Conservation (phyloP, 768 basidiomycete species). For the Postia placenta region DNA sequence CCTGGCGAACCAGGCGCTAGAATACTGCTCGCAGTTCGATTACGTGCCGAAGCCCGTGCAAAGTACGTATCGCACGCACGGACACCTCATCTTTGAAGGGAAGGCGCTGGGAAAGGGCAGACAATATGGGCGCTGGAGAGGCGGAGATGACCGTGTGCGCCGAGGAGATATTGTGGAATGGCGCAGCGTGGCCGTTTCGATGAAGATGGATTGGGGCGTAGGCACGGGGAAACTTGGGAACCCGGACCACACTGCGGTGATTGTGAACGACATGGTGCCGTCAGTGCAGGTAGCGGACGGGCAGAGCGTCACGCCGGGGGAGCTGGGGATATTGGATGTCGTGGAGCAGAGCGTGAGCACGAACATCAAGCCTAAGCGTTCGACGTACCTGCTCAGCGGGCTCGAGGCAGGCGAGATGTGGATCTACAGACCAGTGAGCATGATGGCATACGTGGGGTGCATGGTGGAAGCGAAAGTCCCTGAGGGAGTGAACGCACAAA, state of each 20-base stretch:
- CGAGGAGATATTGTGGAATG: slow-evolving; percentile 54
- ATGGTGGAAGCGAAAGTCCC: slow-evolving; percentile 17
- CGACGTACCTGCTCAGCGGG: slow-evolving; percentile 36
- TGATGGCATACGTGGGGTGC: slow-evolving; percentile 28
- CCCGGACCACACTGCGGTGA: slow-evolving; percentile 51
- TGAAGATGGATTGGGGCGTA: slow-evolving; percentile 12
- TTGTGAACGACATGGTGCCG: slow-evolving; percentile 35
- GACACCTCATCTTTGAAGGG: slow-evolving; percentile 45
- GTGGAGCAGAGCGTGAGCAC: slow-evolving; percentile 47
- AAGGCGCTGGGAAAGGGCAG: slow-evolving; percentile 24
- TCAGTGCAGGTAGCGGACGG: slow-evolving; percentile 27
- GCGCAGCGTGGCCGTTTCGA: slow-evolving; percentile 34
- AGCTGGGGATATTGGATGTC: slow-evolving; percentile 41
- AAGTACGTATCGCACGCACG: slow-evolving; percentile 46
- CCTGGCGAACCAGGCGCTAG: slow-evolving; percentile 45
- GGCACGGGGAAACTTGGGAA: slow-evolving; percentile 34
- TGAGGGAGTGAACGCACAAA: slow-evolving; percentile 10
- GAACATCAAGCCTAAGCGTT: slow-evolving; percentile 32
- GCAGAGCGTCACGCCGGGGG: slow-evolving; percentile 28
- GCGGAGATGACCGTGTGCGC: slow-evolving; percentile 45
- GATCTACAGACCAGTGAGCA: slow-evolving; percentile 49
- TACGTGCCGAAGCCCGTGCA: slow-evolving; percentile 41
- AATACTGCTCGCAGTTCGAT: slow-evolving; percentile 33
- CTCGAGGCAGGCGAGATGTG: slow-evolving; percentile 49
- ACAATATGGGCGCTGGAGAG: slow-evolving; percentile 40